Evolutionary conservation across 768 basidiomycete species (phyloP).

Genomic region (Auricularia sp.): DNA sequence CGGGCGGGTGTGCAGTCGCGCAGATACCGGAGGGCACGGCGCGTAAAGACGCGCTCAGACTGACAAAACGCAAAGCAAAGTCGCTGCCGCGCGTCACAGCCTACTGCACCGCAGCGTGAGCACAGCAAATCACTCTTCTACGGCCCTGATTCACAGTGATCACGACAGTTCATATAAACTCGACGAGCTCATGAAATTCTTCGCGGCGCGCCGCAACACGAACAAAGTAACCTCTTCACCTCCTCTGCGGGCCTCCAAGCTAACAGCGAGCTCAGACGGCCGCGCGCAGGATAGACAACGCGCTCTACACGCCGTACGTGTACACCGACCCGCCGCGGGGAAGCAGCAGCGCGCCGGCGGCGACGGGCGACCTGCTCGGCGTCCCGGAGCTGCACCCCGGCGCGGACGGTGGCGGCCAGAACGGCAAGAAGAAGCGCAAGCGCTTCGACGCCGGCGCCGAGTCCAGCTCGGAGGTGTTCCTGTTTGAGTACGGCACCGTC

Average conservation of each 20-base stretch:
- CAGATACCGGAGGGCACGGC: constrained; percentile 93
- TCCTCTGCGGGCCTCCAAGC: too few relatives aligned
- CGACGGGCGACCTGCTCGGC: constrained; percentile 67
- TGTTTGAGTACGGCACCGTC: constrained; percentile 90
- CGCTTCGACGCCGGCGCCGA: constrained; percentile 31
- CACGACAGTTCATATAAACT: constrained; percentile 72
- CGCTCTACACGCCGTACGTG: constrained; percentile 85
- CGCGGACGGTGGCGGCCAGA: constrained; percentile 24
- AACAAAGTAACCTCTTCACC: constrained; percentile 28
- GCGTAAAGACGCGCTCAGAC: constrained; percentile 73
- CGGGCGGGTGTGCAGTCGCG: constrained; percentile 48
- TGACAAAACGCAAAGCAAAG: constrained; percentile 94
- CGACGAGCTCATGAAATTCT: constrained; percentile 78
- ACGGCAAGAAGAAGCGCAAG: constrained; percentile 48
- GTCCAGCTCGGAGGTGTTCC: constrained; percentile 67
- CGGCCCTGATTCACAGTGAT: neutral
- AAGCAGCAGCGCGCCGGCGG: constrained; percentile 4
- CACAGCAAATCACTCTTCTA: constrained; percentile 5
- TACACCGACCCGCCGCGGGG: constrained; percentile 38
- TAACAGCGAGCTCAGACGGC: constrained; percentile 43
- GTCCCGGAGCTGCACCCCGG: constrained; percentile 44
- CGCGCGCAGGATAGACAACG: constrained; percentile 81
- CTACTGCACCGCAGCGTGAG: constrained; percentile 84
- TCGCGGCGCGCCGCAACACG: constrained; percentile 68
- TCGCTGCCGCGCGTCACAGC: constrained; percentile 88